These are phyloP conservation scores for Plantago coronopus DNA, from an alignment of 305 asterid genomes.

Conservation along the genomic window DNA sequence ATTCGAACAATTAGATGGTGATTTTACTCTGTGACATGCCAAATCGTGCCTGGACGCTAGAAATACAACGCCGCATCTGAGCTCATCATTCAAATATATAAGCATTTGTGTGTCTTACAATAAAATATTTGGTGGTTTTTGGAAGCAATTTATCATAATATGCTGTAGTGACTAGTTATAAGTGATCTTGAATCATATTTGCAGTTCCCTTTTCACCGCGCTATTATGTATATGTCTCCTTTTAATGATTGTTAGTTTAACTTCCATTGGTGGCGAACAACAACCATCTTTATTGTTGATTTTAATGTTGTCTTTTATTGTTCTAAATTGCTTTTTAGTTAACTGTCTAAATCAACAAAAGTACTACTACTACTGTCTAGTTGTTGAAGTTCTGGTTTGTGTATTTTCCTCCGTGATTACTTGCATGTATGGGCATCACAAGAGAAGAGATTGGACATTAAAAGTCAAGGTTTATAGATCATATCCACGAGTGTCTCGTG, in stretches of 20 bases:
- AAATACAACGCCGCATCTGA: too few relatives aligned
- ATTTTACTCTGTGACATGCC: too few relatives aligned
- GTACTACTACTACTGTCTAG: too few relatives aligned
- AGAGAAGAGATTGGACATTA: conserved; percentile 1
- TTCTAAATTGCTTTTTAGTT: neutral
- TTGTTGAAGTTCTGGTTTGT: neutral
- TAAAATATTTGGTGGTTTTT: too few relatives aligned
- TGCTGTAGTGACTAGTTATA: neutral
- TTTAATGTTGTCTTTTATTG: neutral
- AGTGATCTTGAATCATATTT: neutral
- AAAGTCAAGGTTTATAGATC: conserved; percentile 3
- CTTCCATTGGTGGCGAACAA: neutral
- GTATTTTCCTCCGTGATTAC: neutral
- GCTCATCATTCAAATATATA: too few relatives aligned
- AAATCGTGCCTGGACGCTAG: too few relatives aligned
- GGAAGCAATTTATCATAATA: neutral
- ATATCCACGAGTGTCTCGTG: conserved; percentile 2
- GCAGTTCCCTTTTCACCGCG: neutral
- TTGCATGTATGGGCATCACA: neutral
- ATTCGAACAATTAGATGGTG: too few relatives aligned
- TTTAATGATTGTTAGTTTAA: neutral
- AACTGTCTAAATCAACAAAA: neutral
- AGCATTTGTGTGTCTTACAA: too few relatives aligned
- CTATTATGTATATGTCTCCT: neutral
- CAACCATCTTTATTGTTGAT: neutral